Base-by-base conservation (phyloP, 2,329 filamentous ascomycete genomes). In the Lizonia empirigonia region DNA sequence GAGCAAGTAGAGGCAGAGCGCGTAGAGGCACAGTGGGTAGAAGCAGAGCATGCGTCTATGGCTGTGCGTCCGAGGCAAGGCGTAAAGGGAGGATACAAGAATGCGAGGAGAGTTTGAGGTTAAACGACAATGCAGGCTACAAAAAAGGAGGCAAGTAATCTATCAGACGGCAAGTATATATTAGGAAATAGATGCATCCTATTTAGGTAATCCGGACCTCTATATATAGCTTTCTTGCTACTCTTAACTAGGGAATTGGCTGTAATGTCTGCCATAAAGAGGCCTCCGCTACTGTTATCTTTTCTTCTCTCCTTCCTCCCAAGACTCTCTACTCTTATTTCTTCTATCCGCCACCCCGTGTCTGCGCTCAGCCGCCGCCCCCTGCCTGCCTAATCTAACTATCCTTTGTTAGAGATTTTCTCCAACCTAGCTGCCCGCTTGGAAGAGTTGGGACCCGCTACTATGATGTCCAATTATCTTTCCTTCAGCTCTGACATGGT, bases 61-160 rank as follows among this genome's bases (percentile, higher is more conserved):
- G 41, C 36, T 52, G 7, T 35, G 30, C 13, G 12, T 52, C 41
- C 36, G 7, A 52, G 23, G 20, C 27, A 30, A 44, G 27, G 24
- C 22, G 23, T 39, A 33, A 52, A 52, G 19, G 12, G 40, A 56
- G 44, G 18, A 49, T 35, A 50, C 18, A 30, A 29, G 33, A 50
- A 52, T 16, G 16, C 19, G 20, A 55, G 9, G 18, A 47, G 42
- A 53, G 9, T 27, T 7, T 27, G 13, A 27, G 24, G 18, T 48
- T 51, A 37, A 35, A 52, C 19, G 16, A 44, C 8, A 30, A 48
- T 35, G 10, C 12, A 46, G 20, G 22, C 41, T 41, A 22, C 27
- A 37, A 52, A 52, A 52, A 54, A 10, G 9, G 24, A 27, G 9
- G n/a, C n/a, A n/a, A n/a, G n/a, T n/a, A n/a, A n/a, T n/a, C n/a